A percentile compares a stretch with the other conserved stretches of the same genome.
phyloP scores from a whole-genome alignment of 2,329 filamentous ascomycete genomes.

The Pestalotiopsis sp. region DNA sequence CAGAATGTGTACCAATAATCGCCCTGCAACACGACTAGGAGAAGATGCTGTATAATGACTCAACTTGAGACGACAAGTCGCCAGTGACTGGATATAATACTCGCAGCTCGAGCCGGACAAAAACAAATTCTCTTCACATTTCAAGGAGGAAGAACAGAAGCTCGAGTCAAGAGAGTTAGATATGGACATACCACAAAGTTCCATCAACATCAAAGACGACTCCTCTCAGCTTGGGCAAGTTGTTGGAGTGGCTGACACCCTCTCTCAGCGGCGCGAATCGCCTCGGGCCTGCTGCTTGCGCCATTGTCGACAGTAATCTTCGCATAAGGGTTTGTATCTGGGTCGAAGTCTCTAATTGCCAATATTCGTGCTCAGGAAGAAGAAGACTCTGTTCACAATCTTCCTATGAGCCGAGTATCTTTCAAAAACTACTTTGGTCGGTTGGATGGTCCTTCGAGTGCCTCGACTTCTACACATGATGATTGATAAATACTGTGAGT shows the following conservation, averaged over 20 bases:
- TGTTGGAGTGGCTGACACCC: conserved; percentile 31
- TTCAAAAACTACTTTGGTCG: background rate
- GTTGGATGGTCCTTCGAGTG: background rate
- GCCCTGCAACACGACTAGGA: background rate
- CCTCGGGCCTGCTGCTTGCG: conserved; percentile 37
- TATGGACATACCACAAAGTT: conserved; percentile 75
- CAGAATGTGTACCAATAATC: too few relatives aligned
- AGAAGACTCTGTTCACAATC: background rate
- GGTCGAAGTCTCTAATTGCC: background rate
- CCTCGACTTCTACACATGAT: background rate
- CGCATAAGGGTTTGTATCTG: conserved; percentile 25
- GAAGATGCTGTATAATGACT: background rate
- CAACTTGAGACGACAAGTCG: background rate
- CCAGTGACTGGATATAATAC: background rate
- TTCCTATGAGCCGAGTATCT: background rate
- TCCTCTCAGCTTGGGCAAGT: conserved; percentile 54
- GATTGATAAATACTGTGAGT: background rate
- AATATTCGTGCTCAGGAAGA: background rate
- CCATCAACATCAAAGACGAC: conserved; percentile 93
- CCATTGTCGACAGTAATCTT: conserved; percentile 45
- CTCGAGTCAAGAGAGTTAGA: background rate
- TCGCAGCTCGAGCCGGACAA: background rate
- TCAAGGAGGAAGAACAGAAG: background rate
- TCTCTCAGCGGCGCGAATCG: conserved; percentile 60
- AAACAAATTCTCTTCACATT: too few relatives aligned